Conservation (phyloP, 176 grass and related monocot genomes). For the Triticum urartu region DNA sequence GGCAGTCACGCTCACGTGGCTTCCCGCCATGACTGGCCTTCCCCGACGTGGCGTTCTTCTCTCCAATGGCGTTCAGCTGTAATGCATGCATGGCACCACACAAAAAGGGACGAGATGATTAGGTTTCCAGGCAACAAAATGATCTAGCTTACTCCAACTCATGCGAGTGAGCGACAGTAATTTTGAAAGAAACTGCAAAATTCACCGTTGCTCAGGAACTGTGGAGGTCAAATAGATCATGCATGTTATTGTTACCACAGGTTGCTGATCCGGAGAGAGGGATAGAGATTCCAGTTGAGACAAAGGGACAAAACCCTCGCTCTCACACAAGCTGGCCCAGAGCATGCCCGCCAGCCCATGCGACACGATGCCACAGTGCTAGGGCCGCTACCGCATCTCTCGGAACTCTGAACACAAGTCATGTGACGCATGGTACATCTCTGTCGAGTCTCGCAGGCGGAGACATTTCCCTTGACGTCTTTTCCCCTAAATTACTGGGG, state of each 20-base stretch:
- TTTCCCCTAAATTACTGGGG: neutral
- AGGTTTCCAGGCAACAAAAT: no score
- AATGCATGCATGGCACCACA: neutral
- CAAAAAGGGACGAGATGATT: neutral
- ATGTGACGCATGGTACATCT: slow-evolving; percentile 20
- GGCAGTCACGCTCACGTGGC: slow-evolving; percentile 59
- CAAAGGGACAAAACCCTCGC: slow-evolving; percentile 23
- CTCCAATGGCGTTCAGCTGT: slow-evolving; percentile 41
- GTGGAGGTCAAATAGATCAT: neutral
- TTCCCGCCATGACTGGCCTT: slow-evolving; percentile 2
- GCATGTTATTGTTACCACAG: neutral
- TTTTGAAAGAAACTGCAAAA: no score
- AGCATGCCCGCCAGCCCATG: neutral
- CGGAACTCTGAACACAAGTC: slow-evolving; percentile 23
- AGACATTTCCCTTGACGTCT: neutral
- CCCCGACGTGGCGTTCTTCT: slow-evolving; percentile 11
- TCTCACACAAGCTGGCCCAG: neutral
- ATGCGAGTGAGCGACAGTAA: no score
- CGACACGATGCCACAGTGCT: slow-evolving; percentile 18
- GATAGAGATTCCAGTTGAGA: slow-evolving; percentile 23
- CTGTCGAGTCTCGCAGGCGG: neutral
- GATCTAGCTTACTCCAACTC: no score
- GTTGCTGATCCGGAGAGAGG: neutral
- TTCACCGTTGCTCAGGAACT: neutral
- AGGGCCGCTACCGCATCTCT: neutral